Evolutionary conservation across 2,329 filamentous ascomycete species (phyloP).

Genomic region (Ceratocystis lukuohia): DNA sequence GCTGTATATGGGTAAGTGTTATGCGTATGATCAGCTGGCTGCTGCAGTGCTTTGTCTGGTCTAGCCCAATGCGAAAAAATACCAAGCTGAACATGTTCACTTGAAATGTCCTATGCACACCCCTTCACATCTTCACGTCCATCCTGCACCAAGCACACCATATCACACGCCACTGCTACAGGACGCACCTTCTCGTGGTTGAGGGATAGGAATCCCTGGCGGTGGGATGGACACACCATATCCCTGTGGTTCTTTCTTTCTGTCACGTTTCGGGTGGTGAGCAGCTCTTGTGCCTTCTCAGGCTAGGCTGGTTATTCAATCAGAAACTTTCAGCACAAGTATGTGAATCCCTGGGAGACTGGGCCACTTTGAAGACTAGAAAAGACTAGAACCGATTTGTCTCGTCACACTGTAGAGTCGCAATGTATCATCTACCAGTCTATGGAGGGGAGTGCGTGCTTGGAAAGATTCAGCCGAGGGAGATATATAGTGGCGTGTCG

Average conservation of each 20-base stretch:
- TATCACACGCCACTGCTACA: no score
- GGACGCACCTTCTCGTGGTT: not conserved
- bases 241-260: not conserved
- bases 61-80: not conserved
- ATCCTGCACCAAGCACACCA: not conserved
- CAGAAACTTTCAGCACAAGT: not conserved
- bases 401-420: not conserved
- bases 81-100: slow-evolving; percentile 2
- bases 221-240: not conserved
- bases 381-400: not conserved
- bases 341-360: not conserved
- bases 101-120: not conserved
- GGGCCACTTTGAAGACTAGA: no score
- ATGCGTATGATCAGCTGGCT: not conserved
- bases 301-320: not conserved
- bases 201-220: not conserved
- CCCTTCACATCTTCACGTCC: not conserved
- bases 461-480: not conserved
- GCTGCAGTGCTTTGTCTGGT: not conserved
- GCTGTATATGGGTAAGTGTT: not conserved
- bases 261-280: not conserved
- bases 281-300: not conserved
- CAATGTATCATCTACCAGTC: not conserved
- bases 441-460: not conserved
- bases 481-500: not conserved